A percentile compares a stretch with the other conserved stretches of the same genome.
phyloP scores from a whole-genome alignment of 2,329 filamentous ascomycete species.

The Aspergillus viridinutans region DNA sequence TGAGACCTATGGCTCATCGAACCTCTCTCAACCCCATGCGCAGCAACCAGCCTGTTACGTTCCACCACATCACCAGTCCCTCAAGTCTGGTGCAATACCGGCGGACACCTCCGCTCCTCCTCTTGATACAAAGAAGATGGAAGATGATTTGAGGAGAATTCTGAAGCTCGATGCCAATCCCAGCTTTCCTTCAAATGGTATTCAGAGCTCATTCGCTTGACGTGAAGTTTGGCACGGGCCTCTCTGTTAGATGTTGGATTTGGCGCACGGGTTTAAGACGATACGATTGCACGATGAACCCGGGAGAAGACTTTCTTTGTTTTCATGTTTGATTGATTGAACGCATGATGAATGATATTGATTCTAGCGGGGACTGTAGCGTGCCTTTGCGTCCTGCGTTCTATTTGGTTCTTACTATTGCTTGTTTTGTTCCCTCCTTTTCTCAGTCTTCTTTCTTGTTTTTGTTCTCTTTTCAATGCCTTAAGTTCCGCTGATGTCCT shows the following conservation, averaged over 20 bases:
- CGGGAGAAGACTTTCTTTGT: neutral
- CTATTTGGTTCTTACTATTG: neutral
- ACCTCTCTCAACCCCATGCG: constrained; percentile 9
- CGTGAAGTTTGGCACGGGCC: neutral
- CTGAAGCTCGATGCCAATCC: constrained; percentile 40
- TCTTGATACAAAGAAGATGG: constrained; percentile 42
- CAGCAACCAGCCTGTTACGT: constrained; percentile 18
- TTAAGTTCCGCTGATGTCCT: neutral
- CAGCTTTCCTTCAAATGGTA: constrained; percentile 24
- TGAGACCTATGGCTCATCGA: constrained; percentile 18
- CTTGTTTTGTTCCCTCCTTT: constrained; percentile 5
- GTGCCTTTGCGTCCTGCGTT: neutral
- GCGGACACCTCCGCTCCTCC: constrained; percentile 23
- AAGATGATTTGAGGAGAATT: constrained; percentile 46
- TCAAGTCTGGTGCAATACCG: constrained; percentile 18
- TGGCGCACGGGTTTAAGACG: neutral
- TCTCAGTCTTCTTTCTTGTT: constrained; percentile 3
- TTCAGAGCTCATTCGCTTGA: constrained; percentile 34
- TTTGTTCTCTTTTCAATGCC: neutral
- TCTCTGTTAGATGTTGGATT: constrained; percentile 2
- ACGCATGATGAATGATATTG: neutral
- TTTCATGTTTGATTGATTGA: neutral
- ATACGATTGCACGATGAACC: neutral
- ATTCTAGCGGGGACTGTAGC: neutral
- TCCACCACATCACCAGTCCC: constrained; percentile 19